phyloP scores from a whole-genome alignment of 805 yeast genomes.

The Candida qinlingensis region DNA sequence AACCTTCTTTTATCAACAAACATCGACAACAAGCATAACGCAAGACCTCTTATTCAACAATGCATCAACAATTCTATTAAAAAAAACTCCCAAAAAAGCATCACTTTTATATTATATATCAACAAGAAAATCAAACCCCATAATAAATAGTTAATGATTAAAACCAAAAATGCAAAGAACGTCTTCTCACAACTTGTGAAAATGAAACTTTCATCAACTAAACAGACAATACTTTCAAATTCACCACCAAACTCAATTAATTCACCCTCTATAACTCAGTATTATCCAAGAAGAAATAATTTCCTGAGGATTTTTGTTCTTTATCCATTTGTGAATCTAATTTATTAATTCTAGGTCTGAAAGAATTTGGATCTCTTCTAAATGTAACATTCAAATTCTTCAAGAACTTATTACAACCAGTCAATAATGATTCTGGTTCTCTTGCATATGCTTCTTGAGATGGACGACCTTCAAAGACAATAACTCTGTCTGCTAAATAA shows the following conservation, averaged over 20 bases:
- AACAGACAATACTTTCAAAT: not conserved
- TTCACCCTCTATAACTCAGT: slow-evolving; percentile 34
- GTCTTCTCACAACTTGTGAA: not conserved
- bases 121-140: slow-evolving; percentile 17
- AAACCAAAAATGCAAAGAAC: slow-evolving; percentile 10
- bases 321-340: slow-evolving; percentile 98
- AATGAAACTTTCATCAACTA: not conserved
- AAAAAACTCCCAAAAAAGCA: not conserved
- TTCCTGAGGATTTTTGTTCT: slow-evolving; percentile 90
- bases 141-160: slow-evolving; percentile 14
- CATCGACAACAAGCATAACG: not conserved
- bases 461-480: slow-evolving; percentile 95
- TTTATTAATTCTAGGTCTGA: slow-evolving; percentile 98
- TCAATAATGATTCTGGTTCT: slow-evolving; percentile 85
- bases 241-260: not conserved
- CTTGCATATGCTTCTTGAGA: slow-evolving; percentile 81
- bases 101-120: slow-evolving; percentile 8
- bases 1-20: not conserved
- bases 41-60: too few species aligned
- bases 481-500: slow-evolving; percentile 96
- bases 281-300: slow-evolving; percentile 92
- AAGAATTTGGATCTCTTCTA: slow-evolving; percentile 98
- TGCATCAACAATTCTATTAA: not conserved
- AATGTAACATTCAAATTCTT: slow-evolving; percentile 96
- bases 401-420: slow-evolving; percentile 96